Evolutionary conservation across 108 stramenopile species (phyloP), one percentile per base, ranked within the genome.

Genomic region (Skeletonema potamos): DNA sequence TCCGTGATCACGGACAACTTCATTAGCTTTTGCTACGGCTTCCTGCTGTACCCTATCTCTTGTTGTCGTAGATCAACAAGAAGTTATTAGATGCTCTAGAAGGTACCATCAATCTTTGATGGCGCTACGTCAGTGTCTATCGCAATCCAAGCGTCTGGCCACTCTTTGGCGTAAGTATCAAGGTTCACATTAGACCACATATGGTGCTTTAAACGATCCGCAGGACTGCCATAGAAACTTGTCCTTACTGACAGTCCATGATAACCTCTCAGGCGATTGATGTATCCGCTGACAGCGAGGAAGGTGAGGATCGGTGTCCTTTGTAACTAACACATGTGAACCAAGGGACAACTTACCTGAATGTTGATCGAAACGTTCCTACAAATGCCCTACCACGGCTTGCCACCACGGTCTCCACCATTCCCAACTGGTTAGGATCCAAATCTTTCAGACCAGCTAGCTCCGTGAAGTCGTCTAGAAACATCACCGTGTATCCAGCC

Each of bases 201-300:
- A 20, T 87, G 87, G 55, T 82, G 55, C 27, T 70, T 78, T 0
- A 54, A 54, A 28, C 87, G 87, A 30, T 74, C 60, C 6, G 69
- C 81, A 58, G 76, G 27, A 44, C 58, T 82, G 26, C 83, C 79
- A 62, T 89, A 89, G 81, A 84, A 92, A n/a, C 83, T 77, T 63
- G 87, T 76, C 60, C 67, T 85, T 85, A 86, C 89, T 20, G 74
- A 68, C 74, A 89, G 58, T 9, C 88, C 91, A 67, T 88, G 87
- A 55, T 90, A 89, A 2, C 91, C 91, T 20, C 91, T 72, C 55
- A 92, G 55, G 48, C 92, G 84, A 58, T 90, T 90, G 33, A 98
- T 96, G 77, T 95, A 96, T 30, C 95, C 97, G 24, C 91, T 85
- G n/a, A n/a, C n/a, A n/a, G n/a, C n/a, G n/a, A n/a, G n/a, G n/a